These are phyloP conservation scores for Penicillium sp. DNA, from an alignment of 2,329 filamentous ascomycete genomes.

Conservation along the genomic window DNA sequence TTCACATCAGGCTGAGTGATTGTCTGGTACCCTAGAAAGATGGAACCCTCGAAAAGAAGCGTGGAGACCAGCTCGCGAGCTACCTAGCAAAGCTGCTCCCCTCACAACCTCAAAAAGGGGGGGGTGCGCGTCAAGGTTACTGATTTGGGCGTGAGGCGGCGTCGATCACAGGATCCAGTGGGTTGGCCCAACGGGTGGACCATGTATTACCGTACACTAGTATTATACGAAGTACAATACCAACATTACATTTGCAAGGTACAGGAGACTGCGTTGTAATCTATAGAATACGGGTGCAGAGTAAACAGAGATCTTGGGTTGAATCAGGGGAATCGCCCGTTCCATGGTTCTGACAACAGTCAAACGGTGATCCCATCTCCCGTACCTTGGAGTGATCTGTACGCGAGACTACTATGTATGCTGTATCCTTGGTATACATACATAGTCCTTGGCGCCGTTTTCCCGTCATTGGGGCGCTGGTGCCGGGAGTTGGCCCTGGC, in stretches of 20 bases:
- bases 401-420: too few species aligned
- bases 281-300: too few species aligned
- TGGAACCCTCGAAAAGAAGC: not conserved
- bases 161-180: conserved; percentile 24
- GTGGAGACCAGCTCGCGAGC: not conserved
- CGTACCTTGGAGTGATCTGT: not conserved
- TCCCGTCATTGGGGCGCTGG: conserved; percentile 14
- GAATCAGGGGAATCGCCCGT: not conserved
- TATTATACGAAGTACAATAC: too few species aligned
- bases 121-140: conserved; percentile 8
- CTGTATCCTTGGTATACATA: too few species aligned
- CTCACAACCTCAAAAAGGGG: conserved; percentile 13
- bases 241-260: too few species aligned
- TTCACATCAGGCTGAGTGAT: not conserved
- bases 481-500: conserved; percentile 19
- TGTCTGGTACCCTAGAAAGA: not conserved
- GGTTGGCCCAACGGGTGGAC: conserved; percentile 25
- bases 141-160: conserved; percentile 10
- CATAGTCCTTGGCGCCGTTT: conserved; percentile 15
- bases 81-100: not conserved
- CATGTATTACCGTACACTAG: not conserved
- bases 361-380: conserved; percentile 8
- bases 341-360: not conserved
- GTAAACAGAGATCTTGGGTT: too few species aligned
- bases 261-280: too few species aligned